Evolutionary conservation across 139 green algal species (phyloP).

Genomic region (Prasinococcaceae sp.): DNA sequence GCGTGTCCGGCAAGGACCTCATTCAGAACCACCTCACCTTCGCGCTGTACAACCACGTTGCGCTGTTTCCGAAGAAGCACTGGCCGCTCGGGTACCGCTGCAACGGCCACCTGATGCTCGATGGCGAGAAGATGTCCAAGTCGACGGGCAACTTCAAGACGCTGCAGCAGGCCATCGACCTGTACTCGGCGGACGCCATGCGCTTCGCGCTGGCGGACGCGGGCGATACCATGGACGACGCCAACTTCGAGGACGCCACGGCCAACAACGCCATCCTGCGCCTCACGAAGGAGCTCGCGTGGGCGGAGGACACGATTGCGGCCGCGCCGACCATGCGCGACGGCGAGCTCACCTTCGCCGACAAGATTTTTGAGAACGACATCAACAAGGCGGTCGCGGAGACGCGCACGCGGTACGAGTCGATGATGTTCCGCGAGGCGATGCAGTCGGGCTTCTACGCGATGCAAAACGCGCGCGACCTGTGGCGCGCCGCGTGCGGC

Average conservation of each 20-base stretch:
- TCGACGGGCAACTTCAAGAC: conserved; percentile 63
- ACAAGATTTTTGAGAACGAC: conserved; percentile 87
- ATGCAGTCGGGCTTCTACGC: conserved; percentile 75
- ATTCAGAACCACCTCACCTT: conserved; percentile 99
- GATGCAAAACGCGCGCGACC: conserved; percentile 61
- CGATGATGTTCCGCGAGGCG: conserved; percentile 85
- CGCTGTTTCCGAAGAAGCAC: conserved; percentile 59
- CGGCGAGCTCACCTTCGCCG: conserved; percentile 40
- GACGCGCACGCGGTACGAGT: conserved; percentile 47
- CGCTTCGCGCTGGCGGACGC: conserved; percentile 86
- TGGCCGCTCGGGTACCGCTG: conserved; percentile 59
- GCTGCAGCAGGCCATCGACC: conserved; percentile 51
- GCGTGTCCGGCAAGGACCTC: conserved; percentile 83
- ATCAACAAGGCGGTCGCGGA: conserved; percentile 57
- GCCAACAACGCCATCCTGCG: conserved; percentile 90
- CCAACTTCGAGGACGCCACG: conserved; percentile 86
- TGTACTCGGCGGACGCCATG: conserved; percentile 85
- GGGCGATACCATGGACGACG: conserved; percentile 91
- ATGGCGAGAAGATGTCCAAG: conserved; percentile 98
- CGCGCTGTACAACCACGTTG: conserved; percentile 91
- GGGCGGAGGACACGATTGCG: conserved; percentile 72
- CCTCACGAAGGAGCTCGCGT: conserved; percentile 77
- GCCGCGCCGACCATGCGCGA: conserved; percentile 16
- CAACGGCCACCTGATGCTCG: conserved; percentile 96
- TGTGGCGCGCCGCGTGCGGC: conserved; percentile 70